Percentiles rank a stretch among this genome's conserved stretches.
Conservation (phyloP, 495 filamentous ascomycete species). For the Schizothecium vesticola region DNA sequence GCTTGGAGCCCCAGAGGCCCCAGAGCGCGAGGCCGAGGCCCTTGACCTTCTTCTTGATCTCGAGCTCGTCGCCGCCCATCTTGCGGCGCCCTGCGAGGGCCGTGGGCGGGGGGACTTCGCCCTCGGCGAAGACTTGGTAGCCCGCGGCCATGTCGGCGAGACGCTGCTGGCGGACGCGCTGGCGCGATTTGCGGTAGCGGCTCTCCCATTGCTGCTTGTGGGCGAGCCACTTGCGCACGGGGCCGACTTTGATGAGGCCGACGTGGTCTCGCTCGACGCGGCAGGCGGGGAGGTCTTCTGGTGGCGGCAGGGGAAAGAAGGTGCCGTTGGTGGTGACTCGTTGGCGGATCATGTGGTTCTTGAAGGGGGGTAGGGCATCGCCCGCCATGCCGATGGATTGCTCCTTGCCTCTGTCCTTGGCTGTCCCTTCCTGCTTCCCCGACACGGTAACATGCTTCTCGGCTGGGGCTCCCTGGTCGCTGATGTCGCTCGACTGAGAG, state of each 20-base stretch:
- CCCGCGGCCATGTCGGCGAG: slow-evolving; percentile 64
- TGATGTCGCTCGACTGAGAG: slow-evolving; percentile 49
- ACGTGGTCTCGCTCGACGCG: slow-evolving; percentile 56
- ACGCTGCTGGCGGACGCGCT: slow-evolving; percentile 61
- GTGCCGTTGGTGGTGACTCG: slow-evolving; percentile 70
- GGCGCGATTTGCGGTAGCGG: slow-evolving; percentile 60
- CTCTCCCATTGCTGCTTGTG: slow-evolving; percentile 65
- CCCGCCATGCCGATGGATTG: slow-evolving; percentile 68
- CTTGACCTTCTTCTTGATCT: slow-evolving; percentile 46
- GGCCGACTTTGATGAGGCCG: slow-evolving; percentile 71
- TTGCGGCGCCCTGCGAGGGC: slow-evolving; percentile 67
- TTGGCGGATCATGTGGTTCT: slow-evolving; percentile 85
- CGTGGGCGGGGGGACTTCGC: slow-evolving; percentile 75
- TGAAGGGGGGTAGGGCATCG: slow-evolving; percentile 73
- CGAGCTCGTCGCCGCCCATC: slow-evolving; percentile 36
- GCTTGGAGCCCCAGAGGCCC: slow-evolving; percentile 79
- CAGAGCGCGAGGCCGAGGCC: slow-evolving; percentile 76
- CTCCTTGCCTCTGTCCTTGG: slow-evolving; percentile 6
- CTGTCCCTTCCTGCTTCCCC: slow-evolving; percentile 1
- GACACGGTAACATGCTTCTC: background rate
- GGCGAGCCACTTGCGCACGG: slow-evolving; percentile 77
- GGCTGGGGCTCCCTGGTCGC: slow-evolving; percentile 20
- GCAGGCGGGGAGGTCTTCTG: slow-evolving; percentile 56
- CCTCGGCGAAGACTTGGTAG: slow-evolving; percentile 60
- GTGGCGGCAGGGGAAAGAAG: slow-evolving; percentile 59